Percentiles rank a stretch among this genome's conserved stretches.
These are phyloP conservation scores for Ogataea hybrid DNA, from an alignment of 1,139 yeast species.

Conservation along the genomic window DNA sequence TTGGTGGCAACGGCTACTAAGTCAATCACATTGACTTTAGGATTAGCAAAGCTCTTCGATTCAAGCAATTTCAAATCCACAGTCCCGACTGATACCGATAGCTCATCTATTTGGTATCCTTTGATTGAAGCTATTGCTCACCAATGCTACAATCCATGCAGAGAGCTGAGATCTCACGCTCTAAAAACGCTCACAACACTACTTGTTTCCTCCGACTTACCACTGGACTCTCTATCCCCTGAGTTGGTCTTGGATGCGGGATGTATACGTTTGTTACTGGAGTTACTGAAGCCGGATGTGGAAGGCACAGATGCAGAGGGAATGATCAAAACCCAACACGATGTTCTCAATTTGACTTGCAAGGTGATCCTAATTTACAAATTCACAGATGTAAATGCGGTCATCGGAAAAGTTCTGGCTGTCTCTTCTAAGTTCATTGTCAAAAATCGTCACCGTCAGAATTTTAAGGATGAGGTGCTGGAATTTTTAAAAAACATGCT, in stretches of 20 bases:
- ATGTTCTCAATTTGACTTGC: constrained; percentile 64
- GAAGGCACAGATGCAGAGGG: constrained; percentile 63
- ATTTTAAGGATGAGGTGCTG: constrained; percentile 53
- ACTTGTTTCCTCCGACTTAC: constrained; percentile 34
- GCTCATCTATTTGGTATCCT: constrained; percentile 44
- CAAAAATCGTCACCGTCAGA: constrained; percentile 36
- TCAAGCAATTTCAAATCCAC: constrained; percentile 28
- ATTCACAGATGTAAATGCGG: constrained; percentile 23
- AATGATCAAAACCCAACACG: constrained; percentile 62
- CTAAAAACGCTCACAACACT: constrained; percentile 50
- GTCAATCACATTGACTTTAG: constrained; percentile 61
- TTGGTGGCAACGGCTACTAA: constrained; percentile 57
- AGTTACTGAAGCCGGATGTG: constrained; percentile 64
- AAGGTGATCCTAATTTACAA: constrained; percentile 66
- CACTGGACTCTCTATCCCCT: constrained; percentile 39
- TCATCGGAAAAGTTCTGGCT: constrained; percentile 27
- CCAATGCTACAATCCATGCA: constrained; percentile 86
- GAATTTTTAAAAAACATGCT: constrained; percentile 64
- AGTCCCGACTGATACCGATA: constrained; percentile 26
- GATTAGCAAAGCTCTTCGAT: constrained; percentile 39
- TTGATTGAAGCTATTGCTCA: constrained; percentile 78
- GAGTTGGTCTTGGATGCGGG: constrained; percentile 68
- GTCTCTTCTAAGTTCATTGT: constrained; percentile 27
- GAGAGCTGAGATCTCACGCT: constrained; percentile 70
- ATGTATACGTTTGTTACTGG: constrained; percentile 69